Conservation (phyloP, 2,329 filamentous ascomycete species). For the Beauveria australis region DNA sequence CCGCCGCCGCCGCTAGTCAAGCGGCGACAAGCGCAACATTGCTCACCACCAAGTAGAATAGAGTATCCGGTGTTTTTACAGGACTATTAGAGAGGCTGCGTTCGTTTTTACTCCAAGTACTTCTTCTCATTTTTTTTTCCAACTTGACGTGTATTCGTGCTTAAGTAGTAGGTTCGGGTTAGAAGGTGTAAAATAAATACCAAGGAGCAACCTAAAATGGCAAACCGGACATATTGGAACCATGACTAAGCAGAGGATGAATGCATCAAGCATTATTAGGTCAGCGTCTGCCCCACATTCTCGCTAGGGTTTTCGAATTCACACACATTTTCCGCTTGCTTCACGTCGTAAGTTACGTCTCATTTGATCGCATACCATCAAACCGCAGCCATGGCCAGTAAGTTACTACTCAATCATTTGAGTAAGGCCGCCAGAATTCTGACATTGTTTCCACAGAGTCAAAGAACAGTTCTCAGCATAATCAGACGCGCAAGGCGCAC, state of each 20-base stretch:
- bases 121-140: neutral
- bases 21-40: slow-evolving; percentile 8
- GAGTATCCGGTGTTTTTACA: neutral
- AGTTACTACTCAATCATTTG: slow-evolving; percentile 14
- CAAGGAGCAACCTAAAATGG: too few relatives aligned
- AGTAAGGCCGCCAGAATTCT: neutral
- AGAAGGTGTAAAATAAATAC: too few relatives aligned
- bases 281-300: slow-evolving; percentile 19
- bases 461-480: slow-evolving; percentile 99
- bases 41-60: slow-evolving; percentile 6
- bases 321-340: slow-evolving; percentile 18
- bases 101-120: neutral
- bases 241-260: too few relatives aligned
- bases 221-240: too few relatives aligned
- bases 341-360: slow-evolving; percentile 13
- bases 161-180: too few relatives aligned
- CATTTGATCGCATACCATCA: slow-evolving; percentile 13
- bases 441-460: slow-evolving; percentile 57
- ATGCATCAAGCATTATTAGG: slow-evolving; percentile 14
- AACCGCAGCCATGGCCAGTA: slow-evolving; percentile 35
- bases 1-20: slow-evolving; percentile 46
- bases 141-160: neutral
- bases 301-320: slow-evolving; percentile 13
- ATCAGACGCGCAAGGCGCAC: slow-evolving; percentile 98
- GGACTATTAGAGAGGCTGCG: neutral